Base-by-base conservation (phyloP, 345 rosid species). In the Chamaenerion angustifolium region DNA sequence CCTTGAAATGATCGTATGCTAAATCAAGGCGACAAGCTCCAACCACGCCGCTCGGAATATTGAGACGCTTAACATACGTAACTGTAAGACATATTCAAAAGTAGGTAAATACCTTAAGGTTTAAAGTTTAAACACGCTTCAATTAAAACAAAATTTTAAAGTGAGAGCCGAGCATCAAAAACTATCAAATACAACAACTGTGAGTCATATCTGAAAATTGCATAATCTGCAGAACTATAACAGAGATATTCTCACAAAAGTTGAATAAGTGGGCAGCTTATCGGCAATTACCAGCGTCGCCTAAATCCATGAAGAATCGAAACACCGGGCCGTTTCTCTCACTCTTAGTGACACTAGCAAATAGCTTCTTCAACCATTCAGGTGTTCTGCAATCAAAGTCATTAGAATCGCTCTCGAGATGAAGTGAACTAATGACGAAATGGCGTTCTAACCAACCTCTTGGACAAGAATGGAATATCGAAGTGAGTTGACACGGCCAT, bases 1-100 rank as follows among this genome's bases (percentile, higher is more conserved):
- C 98, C 98, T 92, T 92, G 74, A 92, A 92, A 75, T 84, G 93
- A 54, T 87, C 95, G 59, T 84, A 92, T n/a, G 98, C 96, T 68
- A 84, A 73, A 75, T 87, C 98, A 69, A 92, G 93, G 11, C 85
- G 88, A 72, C 96, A 92, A 64, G 98, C 84, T 42, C 96, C 98
- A 56, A 87, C 98, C 48, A 87, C 87, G 6, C 98, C 98, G 19
- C 84, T 92, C 8, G 96, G 98, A 69, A 87, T 87, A 60, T 92
- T 84, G 50, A 87, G 76, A 56, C 76, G 80, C 54, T 82, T 84
- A 49, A 87, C 95, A 58, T 87, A 92, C 8, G 87, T 53, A 72
- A 82, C 98, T 92, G 56, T 57, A 61, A 60, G 47, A 40, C 42
- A 12, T 51, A 19, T 71, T 41, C 40, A 53, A 17, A 50, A 65